Conservation (phyloP, 2,329 filamentous ascomycete genomes). For the Epichloe glyceriae region DNA sequence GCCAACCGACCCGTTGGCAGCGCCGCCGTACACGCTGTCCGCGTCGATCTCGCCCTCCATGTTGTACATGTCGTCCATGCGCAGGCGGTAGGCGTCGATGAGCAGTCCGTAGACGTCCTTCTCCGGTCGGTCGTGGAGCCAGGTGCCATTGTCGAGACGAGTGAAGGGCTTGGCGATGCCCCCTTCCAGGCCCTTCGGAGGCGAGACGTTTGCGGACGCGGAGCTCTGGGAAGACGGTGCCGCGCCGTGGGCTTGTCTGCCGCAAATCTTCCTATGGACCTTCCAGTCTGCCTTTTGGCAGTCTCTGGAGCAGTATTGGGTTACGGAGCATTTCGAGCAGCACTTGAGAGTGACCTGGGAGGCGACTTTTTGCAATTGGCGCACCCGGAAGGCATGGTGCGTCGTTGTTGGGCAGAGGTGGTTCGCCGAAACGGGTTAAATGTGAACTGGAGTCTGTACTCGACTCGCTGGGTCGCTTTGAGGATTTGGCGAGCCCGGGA, state of each 20-base stretch:
- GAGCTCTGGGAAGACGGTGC: background rate
- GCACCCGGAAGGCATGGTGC: conserved; percentile 8
- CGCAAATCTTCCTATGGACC: conserved; percentile 31
- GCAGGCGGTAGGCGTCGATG: conserved; percentile 35
- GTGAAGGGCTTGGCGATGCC: conserved; percentile 24
- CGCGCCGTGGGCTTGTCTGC: conserved; percentile 9
- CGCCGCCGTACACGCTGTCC: conserved; percentile 19
- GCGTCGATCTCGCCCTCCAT: conserved; percentile 13
- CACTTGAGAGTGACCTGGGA: conserved; percentile 18
- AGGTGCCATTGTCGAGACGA: conserved; percentile 25
- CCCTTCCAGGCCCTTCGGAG: conserved; percentile 17
- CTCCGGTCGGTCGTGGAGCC: conserved; percentile 30
- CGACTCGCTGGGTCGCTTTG: too few species aligned
- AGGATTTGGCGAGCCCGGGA: too few species aligned
- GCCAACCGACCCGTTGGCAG: conserved; percentile 12
- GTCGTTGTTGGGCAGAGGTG: background rate
- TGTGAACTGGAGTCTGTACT: too few species aligned
- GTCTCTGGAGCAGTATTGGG: conserved; percentile 35
- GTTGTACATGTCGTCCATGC: conserved; percentile 24
- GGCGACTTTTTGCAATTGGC: conserved; percentile 18
- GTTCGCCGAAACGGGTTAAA: too few species aligned
- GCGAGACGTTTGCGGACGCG: conserved; percentile 3
- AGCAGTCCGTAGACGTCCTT: conserved; percentile 31
- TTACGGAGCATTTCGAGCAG: conserved; percentile 34
- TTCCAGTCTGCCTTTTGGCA: conserved; percentile 41